A percentile compares a stretch with the other conserved stretches of the same genome.
Evolutionary conservation across 192 early-diverging fungal species (phyloP).

Genomic region (Linnemannia zychae): DNA sequence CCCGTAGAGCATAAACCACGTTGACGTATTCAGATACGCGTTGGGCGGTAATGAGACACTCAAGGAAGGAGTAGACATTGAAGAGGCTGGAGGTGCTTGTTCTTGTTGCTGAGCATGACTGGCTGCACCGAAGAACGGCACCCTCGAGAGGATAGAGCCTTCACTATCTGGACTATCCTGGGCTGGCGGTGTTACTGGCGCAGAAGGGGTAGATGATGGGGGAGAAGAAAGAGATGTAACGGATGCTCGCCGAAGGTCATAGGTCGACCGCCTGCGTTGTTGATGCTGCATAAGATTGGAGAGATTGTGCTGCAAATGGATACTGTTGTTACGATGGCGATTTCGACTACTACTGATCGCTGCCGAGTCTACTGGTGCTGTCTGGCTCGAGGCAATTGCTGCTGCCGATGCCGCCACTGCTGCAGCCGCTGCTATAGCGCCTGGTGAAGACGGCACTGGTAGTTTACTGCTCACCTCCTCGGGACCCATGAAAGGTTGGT

Average conservation of each 20-base stretch:
- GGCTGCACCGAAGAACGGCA: constrained; percentile 3
- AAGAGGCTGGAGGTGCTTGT: not conserved
- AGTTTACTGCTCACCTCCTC: constrained; percentile 24
- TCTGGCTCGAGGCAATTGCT: not conserved
- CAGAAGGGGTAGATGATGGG: not conserved
- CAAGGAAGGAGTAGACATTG: not conserved
- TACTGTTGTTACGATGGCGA: constrained; percentile 42
- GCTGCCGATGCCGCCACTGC: not conserved
- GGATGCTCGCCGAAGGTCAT: constrained; percentile 28
- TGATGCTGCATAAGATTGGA: constrained; percentile 45
- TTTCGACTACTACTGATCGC: constrained; percentile 3
- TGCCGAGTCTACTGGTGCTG: constrained; percentile 15
- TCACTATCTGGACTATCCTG: constrained; percentile 3
- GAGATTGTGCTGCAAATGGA: constrained; percentile 45
- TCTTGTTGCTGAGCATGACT: not conserved
- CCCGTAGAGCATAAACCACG: constrained; percentile 36
- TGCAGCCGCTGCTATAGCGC: constrained; percentile 1
- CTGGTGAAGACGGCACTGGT: not conserved
- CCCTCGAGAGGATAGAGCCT: constrained; percentile 13
- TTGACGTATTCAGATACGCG: constrained; percentile 13
- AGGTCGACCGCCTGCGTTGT: constrained; percentile 32
- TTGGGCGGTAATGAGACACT: not conserved
- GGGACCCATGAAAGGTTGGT: constrained; percentile 48
- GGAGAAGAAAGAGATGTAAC: constrained; percentile 15
- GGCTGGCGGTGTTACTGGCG: not conserved